A percentile compares a stretch with the other conserved stretches of the same genome.
Evolutionary conservation across 306 rosid genomes (phyloP).

Genomic region (Benincasa hispida): DNA sequence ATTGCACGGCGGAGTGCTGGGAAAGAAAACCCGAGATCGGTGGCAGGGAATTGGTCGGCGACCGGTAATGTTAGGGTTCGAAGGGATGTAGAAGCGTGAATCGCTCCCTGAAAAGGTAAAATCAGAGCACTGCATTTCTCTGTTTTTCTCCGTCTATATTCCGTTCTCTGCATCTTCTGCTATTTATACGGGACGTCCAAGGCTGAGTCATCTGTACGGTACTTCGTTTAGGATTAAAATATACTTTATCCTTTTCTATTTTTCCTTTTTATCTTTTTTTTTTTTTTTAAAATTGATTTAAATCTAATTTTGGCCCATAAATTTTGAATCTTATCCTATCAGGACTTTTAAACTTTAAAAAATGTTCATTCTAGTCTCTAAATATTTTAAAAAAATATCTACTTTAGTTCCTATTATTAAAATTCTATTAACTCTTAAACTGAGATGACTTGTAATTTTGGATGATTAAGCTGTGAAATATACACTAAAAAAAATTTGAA

Average conservation of each 20-base stretch:
- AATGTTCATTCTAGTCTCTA: no score
- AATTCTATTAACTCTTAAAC: no score
- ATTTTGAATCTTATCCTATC: no score
- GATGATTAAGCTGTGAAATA: no score
- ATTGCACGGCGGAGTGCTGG: neutral
- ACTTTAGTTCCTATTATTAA: no score
- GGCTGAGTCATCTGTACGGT: neutral
- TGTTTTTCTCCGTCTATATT: neutral
- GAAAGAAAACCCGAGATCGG: neutral
- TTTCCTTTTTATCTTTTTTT: neutral
- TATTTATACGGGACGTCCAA: neutral
- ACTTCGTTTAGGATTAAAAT: neutral
- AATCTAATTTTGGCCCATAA: no score
- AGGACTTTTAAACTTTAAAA: no score
- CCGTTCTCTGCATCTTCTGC: neutral
- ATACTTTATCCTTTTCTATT: neutral
- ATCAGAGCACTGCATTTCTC: slow-evolving; percentile 40
- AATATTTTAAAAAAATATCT: no score
- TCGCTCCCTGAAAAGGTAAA: slow-evolving; percentile 36
- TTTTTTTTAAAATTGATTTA: no score
- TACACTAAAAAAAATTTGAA: no score
- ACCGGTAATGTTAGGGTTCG: neutral
- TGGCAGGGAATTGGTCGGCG: neutral
- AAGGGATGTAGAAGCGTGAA: slow-evolving; percentile 32
- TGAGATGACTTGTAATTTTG: no score